Conservation (phyloP, 163 green algal genomes). For the Prototheca cutis region DNA sequence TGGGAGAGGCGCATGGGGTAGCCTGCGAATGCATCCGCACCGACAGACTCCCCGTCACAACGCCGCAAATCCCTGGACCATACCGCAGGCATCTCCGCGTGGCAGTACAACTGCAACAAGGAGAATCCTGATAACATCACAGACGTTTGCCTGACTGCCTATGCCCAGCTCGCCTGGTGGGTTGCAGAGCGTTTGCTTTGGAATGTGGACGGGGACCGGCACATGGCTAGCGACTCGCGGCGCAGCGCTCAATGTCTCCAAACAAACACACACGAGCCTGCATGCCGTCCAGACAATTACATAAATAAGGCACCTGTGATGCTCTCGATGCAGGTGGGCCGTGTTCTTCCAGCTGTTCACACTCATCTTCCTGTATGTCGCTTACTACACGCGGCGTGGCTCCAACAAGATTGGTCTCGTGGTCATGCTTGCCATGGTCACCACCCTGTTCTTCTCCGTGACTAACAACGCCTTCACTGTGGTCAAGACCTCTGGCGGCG, state of each 20-base stretch:
- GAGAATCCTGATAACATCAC: not conserved
- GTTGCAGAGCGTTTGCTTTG: not conserved
- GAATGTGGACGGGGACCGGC: too few relatives aligned
- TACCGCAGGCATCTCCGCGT: slow-evolving; percentile 2
- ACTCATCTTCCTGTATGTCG: not conserved
- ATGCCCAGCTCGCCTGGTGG: not conserved
- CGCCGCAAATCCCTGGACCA: not conserved
- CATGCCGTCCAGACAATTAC: not conserved
- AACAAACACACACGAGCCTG: too few relatives aligned
- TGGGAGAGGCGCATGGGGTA: not conserved
- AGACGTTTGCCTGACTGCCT: slow-evolving; percentile 1
- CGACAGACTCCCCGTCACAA: not conserved
- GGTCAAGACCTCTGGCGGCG: not conserved
- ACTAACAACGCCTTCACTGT: slow-evolving; percentile 2
- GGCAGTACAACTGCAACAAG: slow-evolving; percentile 6
- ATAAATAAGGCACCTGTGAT: not conserved
- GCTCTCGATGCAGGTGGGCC: not conserved
- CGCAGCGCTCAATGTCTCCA: too few relatives aligned
- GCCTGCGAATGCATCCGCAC: too few relatives aligned
- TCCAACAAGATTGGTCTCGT: not conserved
- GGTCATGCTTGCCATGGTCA: slow-evolving; percentile 1
- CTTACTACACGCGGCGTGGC: slow-evolving; percentile 1
- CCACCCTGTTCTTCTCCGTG: slow-evolving; percentile 1
- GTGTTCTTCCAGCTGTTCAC: slow-evolving; percentile 5
- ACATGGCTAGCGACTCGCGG: too few relatives aligned